phyloP scores from a whole-genome alignment of 2,329 filamentous ascomycete species.

The Seiridium cupressi region DNA sequence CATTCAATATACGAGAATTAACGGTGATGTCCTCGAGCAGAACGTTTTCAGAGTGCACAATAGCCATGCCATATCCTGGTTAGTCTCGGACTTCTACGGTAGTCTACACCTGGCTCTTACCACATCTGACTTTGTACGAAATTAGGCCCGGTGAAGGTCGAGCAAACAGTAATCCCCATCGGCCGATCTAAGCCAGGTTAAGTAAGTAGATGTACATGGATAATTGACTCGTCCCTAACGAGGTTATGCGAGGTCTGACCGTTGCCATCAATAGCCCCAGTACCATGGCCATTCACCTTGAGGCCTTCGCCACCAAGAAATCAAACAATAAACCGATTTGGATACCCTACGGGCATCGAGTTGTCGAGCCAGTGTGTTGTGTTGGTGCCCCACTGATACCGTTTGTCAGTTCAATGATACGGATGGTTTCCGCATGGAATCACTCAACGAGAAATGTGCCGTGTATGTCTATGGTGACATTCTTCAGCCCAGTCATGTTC shows the following conservation, averaged over 20 bases:
- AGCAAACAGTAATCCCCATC: slow-evolving; percentile 47
- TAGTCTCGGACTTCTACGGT: not conserved
- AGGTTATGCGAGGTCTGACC: slow-evolving; percentile 55
- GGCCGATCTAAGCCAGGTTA: slow-evolving; percentile 28
- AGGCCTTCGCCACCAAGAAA: slow-evolving; percentile 53
- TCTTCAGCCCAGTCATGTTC: slow-evolving; percentile 38
- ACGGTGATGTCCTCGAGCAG: slow-evolving; percentile 51
- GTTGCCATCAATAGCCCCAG: slow-evolving; percentile 57
- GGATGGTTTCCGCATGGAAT: slow-evolving; percentile 33
- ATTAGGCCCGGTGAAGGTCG: slow-evolving; percentile 42
- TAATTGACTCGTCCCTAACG: slow-evolving; percentile 39
- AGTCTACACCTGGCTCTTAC: slow-evolving; percentile 2
- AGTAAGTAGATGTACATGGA: slow-evolving; percentile 29
- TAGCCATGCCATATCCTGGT: slow-evolving; percentile 42
- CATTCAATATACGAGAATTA: slow-evolving; percentile 40
- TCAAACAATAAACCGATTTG: slow-evolving; percentile 55
- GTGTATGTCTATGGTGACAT: slow-evolving; percentile 39
- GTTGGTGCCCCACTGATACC: not conserved
- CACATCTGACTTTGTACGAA: slow-evolving; percentile 62
- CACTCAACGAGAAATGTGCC: slow-evolving; percentile 38
- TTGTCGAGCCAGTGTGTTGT: slow-evolving; percentile 47
- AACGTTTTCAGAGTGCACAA: slow-evolving; percentile 45
- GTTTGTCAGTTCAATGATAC: slow-evolving; percentile 6
- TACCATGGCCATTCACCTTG: slow-evolving; percentile 44
- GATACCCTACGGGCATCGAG: slow-evolving; percentile 50